Evolutionary conservation across 2,329 filamentous ascomycete species (phyloP), one percentile per base, ranked within the genome.

Genomic region (Phyllosticta citriasiana): DNA sequence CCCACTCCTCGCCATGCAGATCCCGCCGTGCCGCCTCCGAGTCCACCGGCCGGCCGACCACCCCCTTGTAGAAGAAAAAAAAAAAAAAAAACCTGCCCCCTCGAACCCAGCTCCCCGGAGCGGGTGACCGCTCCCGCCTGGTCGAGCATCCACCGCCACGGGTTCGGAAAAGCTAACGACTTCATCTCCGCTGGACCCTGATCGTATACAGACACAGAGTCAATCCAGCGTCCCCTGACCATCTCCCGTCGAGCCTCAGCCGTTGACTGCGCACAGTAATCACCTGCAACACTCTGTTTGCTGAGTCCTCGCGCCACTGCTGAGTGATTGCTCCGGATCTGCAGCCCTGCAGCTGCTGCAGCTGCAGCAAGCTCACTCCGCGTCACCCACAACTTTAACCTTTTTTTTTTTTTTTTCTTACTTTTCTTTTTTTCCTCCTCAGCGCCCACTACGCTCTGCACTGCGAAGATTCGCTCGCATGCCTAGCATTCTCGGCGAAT

Each of bases 401-500:
- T 40, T 40, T 16, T 30, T 30, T 30, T 30, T 7, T 30, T 30
- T 7, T 22, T 22, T 22, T n/a, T 22, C 19, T 22, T 22, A 2
- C 2, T 22, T 22, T 22, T 22, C 19, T 22, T 22, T 22, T n/a
- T 30, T 4, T 7, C 4, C 9, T 35, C 9, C 9, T 12, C 33
- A 40, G 33, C 33, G 33, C 10, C 33, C 10, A 40, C 9, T 8
- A 12, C 33, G 8, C 33, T 40, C 33, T 40, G 33, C 10, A 40
- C 14, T 40, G 33, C 33, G 33, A 40, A 40, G 33, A 40, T 40
- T 40, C 14, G 33, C 33, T 16, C 9, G 19, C 4, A 16, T 12
- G 10, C 33, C 14, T 40, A 82, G 82, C 53, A 81, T 77, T 52
- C 77, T 75, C 8, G 84, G 74, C 63, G 74, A 78, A 51, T 78